Conservation (phyloP, 2,329 filamentous ascomycete genomes). For the Sporothrix brasiliensis region DNA sequence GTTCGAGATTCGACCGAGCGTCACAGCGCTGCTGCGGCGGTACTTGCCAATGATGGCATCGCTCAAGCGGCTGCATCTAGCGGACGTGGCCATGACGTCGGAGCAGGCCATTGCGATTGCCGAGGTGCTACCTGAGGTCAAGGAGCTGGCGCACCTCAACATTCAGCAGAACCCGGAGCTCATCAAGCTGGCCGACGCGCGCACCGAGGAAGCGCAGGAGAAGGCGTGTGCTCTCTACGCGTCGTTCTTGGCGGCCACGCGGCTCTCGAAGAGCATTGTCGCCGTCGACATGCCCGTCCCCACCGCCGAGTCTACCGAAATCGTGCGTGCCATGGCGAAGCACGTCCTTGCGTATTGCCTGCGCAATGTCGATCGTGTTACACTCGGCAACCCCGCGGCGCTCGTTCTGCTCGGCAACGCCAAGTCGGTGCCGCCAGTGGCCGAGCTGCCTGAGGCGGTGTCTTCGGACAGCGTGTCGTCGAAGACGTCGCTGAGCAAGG, state of each 20-base stretch:
- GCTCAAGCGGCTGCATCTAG: conserved; percentile 83
- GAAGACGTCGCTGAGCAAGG: conserved; percentile 39
- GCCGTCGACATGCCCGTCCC: conserved; percentile 93
- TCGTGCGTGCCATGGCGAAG: conserved; percentile 88
- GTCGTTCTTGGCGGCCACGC: conserved; percentile 82
- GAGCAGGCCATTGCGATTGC: conserved; percentile 90
- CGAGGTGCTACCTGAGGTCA: conserved; percentile 84
- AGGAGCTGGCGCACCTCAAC: conserved; percentile 80
- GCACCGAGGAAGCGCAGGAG: conserved; percentile 78
- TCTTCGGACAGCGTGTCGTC: conserved; percentile 8
- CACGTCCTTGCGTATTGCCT: conserved; percentile 95
- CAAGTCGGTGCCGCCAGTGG: conserved; percentile 33
- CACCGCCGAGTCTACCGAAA: conserved; percentile 76
- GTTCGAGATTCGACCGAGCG: conserved; percentile 73
- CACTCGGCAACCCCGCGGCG: conserved; percentile 53
- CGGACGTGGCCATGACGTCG: conserved; percentile 78
- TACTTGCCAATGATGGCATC: conserved; percentile 77
- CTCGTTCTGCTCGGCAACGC: conserved; percentile 49
- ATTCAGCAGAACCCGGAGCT: conserved; percentile 80
- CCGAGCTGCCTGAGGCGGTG: conserved; percentile 35
- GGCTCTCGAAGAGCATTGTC: conserved; percentile 80
- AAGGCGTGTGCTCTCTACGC: conserved; percentile 94
- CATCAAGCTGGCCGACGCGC: conserved; percentile 70
- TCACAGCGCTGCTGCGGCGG: conserved; percentile 71
- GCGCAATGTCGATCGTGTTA: conserved; percentile 81